Percentiles rank a stretch among this genome's conserved stretches.
phyloP scores from a whole-genome alignment of 495 filamentous ascomycete genomes.

The Opeltia flavorubescens region DNA sequence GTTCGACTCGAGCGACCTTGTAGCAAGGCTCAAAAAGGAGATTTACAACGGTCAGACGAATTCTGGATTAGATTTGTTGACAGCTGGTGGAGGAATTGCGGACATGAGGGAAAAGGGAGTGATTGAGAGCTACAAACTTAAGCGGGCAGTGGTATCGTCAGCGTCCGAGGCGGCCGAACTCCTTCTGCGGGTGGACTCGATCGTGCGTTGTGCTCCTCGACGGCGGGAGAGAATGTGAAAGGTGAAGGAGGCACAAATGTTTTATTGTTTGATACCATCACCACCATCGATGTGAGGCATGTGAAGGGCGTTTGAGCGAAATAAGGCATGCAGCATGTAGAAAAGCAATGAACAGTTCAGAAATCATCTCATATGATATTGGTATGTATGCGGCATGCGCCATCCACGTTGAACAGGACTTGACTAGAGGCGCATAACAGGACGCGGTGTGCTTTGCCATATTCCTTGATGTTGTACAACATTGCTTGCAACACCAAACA shows the following conservation, averaged over 20 bases:
- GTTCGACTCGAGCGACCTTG: slow-evolving; percentile 85
- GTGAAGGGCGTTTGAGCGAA: neutral
- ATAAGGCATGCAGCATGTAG: no score
- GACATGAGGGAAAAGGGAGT: slow-evolving; percentile 95
- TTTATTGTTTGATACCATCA: neutral
- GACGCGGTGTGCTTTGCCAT: no score
- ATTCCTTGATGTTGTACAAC: no score
- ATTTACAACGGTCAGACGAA: slow-evolving; percentile 88
- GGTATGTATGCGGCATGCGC: no score
- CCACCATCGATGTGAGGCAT: neutral
- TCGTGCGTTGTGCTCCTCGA: slow-evolving; percentile 66
- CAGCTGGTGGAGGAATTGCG: slow-evolving; percentile 81
- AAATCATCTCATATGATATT: no score
- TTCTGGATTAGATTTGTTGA: slow-evolving; percentile 78
- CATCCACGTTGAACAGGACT: no score
- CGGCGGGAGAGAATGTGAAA: slow-evolving; percentile 57
- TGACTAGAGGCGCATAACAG: no score
- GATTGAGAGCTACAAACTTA: slow-evolving; percentile 98
- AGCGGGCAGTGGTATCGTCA: slow-evolving; percentile 88
- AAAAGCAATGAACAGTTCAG: no score
- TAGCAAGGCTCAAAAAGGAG: slow-evolving; percentile 79
- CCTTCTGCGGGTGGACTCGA: slow-evolving; percentile 73
- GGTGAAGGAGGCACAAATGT: neutral
- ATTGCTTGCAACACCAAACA: no score
- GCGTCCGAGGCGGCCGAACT: slow-evolving; percentile 93